These are phyloP conservation scores for Botrytis pseudocinerea DNA, from an alignment of 2,329 filamentous ascomycete genomes.

Conservation along the genomic window DNA sequence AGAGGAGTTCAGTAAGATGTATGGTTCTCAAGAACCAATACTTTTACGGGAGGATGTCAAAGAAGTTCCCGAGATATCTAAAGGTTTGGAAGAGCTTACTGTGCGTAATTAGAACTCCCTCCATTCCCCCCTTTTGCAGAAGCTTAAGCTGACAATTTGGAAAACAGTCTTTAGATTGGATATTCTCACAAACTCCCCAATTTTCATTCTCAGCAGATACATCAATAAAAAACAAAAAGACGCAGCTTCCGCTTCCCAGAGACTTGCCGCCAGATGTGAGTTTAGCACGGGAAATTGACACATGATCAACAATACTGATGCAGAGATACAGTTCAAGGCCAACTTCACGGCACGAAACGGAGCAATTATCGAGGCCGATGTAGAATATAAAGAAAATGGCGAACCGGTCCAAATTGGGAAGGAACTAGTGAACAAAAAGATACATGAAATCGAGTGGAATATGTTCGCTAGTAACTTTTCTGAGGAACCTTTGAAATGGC, in stretches of 20 bases:
- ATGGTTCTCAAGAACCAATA: constrained; percentile 49
- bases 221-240: constrained; percentile 13
- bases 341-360: constrained; percentile 34
- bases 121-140: neutral
- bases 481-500: neutral
- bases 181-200: constrained; percentile 80
- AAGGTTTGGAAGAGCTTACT: constrained; percentile 63
- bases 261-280: constrained; percentile 22
- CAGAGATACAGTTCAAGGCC: constrained; percentile 24
- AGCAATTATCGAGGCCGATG: constrained; percentile 29
- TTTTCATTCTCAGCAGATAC: constrained; percentile 69
- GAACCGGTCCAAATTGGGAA: neutral
- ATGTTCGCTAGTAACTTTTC: neutral
- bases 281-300: neutral
- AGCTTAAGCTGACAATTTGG: constrained; percentile 33
- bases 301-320: constrained; percentile 7
- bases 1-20: constrained; percentile 66
- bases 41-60: constrained; percentile 43
- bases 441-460: constrained; percentile 53
- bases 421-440: constrained; percentile 28
- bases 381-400: constrained; percentile 10
- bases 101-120: constrained; percentile 44
- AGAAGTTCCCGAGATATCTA: constrained; percentile 53
- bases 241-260: constrained; percentile 3
- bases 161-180: constrained; percentile 66